Evolutionary conservation across 805 yeast species (phyloP).

Genomic region (Pichia heedii): DNA sequence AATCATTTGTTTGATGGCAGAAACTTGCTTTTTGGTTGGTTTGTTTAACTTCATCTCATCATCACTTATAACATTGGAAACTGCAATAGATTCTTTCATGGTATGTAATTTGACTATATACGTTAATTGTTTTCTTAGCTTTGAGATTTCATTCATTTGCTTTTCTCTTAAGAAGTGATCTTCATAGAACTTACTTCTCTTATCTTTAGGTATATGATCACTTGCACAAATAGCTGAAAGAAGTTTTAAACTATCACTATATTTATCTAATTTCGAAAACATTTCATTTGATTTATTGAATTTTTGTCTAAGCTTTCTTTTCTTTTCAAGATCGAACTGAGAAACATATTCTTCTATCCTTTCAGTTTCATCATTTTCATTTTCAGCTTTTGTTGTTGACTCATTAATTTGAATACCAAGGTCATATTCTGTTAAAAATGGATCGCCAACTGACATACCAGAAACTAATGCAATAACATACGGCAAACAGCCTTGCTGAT

Average conservation of each 20-base stretch:
- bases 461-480: constrained; percentile 89
- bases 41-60: constrained; percentile 47
- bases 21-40: constrained; percentile 62
- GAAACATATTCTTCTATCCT: constrained; percentile 29
- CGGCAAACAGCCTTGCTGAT: constrained; percentile 77
- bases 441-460: constrained; percentile 89
- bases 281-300: constrained; percentile 50
- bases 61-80: constrained; percentile 28
- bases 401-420: constrained; percentile 39
- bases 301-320: constrained; percentile 36
- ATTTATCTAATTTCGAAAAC: constrained; percentile 60
- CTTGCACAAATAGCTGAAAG: constrained; percentile 81
- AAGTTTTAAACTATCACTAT: constrained; percentile 66
- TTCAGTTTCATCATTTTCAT: constrained; percentile 19
- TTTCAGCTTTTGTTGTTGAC: constrained; percentile 26
- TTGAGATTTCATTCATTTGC: constrained; percentile 74
- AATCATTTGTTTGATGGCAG: constrained; percentile 81
- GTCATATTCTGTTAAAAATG: constrained; percentile 69
- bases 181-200: constrained; percentile 38
- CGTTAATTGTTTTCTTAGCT: constrained; percentile 71
- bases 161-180: constrained; percentile 68
- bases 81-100: constrained; percentile 50
- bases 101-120: constrained; percentile 64
- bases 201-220: constrained; percentile 59
- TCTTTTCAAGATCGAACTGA: constrained; percentile 31